These are phyloP conservation scores for Chaetomium olivaceum DNA, from an alignment of 2,329 filamentous ascomycete genomes.

Conservation along the genomic window DNA sequence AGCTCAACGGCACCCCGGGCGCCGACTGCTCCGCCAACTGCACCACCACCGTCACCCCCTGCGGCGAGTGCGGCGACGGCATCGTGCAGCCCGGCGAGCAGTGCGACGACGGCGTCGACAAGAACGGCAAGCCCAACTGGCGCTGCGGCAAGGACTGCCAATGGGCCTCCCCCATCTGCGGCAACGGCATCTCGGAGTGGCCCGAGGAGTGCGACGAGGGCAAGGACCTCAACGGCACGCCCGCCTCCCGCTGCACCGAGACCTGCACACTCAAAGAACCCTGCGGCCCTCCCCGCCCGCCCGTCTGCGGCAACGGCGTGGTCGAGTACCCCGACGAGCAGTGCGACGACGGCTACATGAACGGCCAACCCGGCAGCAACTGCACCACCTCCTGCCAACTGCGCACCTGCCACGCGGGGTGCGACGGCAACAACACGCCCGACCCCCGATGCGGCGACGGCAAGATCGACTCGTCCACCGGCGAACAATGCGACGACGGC, in stretches of 20 bases:
- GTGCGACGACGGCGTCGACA: conserved; percentile 23
- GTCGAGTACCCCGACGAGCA: conserved; percentile 21
- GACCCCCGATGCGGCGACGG: conserved; percentile 14
- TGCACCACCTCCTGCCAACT: conserved; percentile 22
- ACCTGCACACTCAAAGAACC: conserved; percentile 18
- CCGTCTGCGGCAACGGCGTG: conserved; percentile 27
- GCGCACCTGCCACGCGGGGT: neutral
- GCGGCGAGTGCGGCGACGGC: conserved; percentile 22
- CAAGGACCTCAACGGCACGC: conserved; percentile 23
- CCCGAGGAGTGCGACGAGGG: conserved; percentile 29
- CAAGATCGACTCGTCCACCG: conserved; percentile 8
- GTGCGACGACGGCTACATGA: conserved; percentile 25
- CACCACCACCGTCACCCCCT: conserved; percentile 15
- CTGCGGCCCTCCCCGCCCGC: conserved; percentile 21
- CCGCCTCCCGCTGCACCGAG: conserved; percentile 14
- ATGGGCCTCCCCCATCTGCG: conserved; percentile 13
- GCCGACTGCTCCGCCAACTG: conserved; percentile 23
- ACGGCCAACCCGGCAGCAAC: conserved; percentile 20
- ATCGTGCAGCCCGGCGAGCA: conserved; percentile 25
- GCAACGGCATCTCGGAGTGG: conserved; percentile 25
- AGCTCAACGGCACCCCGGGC: conserved; percentile 25
- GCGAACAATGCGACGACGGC: conserved; percentile 27
- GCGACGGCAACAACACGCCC: neutral
- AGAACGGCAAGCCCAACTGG: conserved; percentile 20
- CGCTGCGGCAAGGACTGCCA: conserved; percentile 22